A percentile compares a stretch with the other conserved stretches of the same genome.
Evolutionary conservation across 1,284 basidiomycete species (phyloP).

Genomic region (Moniliophthora roreri): DNA sequence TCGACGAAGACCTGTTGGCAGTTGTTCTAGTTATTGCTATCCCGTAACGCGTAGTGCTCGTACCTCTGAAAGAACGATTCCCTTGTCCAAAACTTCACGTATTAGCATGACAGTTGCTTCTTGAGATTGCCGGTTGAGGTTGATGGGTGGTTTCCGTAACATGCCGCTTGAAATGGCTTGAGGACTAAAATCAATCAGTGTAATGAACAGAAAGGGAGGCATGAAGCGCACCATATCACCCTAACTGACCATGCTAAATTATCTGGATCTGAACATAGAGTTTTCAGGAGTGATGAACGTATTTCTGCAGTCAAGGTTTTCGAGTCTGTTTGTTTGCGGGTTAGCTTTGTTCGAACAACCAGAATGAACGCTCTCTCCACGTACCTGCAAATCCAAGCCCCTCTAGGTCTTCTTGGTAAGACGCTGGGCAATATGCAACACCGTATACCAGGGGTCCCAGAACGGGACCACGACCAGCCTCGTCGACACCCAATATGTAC

Average conservation of each 20-base stretch:
- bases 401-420: slow-evolving; percentile 77
- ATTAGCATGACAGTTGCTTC: slow-evolving; percentile 91
- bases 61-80: slow-evolving; percentile 84
- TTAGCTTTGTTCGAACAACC: not conserved
- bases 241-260: slow-evolving; percentile 84
- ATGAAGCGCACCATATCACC: slow-evolving; percentile 60
- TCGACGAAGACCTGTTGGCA: slow-evolving; percentile 87
- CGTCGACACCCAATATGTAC: slow-evolving; percentile 95
- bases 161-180: slow-evolving; percentile 92
- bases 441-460: slow-evolving; percentile 96
- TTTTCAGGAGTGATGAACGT: slow-evolving; percentile 62
- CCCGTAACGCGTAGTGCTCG: not conserved
- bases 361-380: slow-evolving; percentile 7
- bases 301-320: slow-evolving; percentile 83
- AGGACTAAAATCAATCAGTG: slow-evolving; percentile 53
- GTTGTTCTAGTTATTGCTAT: not conserved
- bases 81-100: slow-evolving; percentile 75
- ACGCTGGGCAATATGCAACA: slow-evolving; percentile 86
- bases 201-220: not conserved
- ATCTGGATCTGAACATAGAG: slow-evolving; percentile 62
- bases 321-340: slow-evolving; percentile 61
- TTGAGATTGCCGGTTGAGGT: slow-evolving; percentile 92
- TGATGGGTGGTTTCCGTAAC: slow-evolving; percentile 81
- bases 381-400: slow-evolving; percentile 87
- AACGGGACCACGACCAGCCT: slow-evolving; percentile 94